A percentile compares a stretch with the other conserved stretches of the same genome.
Conservation (phyloP, 768 basidiomycete species). For the Candolleomyces eurysporus region DNA sequence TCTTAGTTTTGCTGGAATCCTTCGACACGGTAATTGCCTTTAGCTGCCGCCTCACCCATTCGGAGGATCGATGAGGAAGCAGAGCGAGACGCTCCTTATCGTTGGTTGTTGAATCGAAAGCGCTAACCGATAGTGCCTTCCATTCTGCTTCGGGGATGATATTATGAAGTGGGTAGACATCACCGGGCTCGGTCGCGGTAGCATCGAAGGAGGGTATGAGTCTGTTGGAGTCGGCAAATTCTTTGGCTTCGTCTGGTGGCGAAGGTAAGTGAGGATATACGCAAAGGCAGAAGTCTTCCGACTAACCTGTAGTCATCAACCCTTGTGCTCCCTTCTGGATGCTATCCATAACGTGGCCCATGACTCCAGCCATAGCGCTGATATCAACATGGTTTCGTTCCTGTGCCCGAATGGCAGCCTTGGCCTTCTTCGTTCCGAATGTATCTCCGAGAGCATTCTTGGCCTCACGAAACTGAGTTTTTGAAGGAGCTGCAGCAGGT, state of each 20-base stretch:
- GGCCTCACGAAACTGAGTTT: conserved; percentile 57
- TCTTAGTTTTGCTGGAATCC: conserved; percentile 50
- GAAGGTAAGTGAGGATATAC: conserved; percentile 6
- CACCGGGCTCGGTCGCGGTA: conserved; percentile 64
- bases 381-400: conserved; percentile 92
- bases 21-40: conserved; percentile 35
- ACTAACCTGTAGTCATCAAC: conserved; percentile 67
- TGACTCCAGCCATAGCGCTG: conserved; percentile 81
- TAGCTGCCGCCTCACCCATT: conserved; percentile 74
- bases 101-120: conserved; percentile 51
- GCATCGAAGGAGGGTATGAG: conserved; percentile 75
- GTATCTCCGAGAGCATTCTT: conserved; percentile 80
- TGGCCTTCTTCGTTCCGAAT: conserved; percentile 95
- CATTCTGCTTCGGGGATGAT: conserved; percentile 83
- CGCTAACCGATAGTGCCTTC: conserved; percentile 59
- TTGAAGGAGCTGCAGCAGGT: conserved; percentile 46
- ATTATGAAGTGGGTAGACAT: conserved; percentile 69
- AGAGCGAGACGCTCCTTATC: conserved; percentile 49
- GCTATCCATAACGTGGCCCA: conserved; percentile 75
- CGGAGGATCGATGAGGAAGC: conserved; percentile 60
- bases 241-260: conserved; percentile 63
- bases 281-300: not conserved
- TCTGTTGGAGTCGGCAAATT: conserved; percentile 57
- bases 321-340: conserved; percentile 73
- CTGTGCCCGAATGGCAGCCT: conserved; percentile 76